A percentile compares a stretch with the other conserved stretches of the same genome.
Evolutionary conservation across 495 filamentous ascomycete genomes (phyloP).

Genomic region (Neurospora terricola): DNA sequence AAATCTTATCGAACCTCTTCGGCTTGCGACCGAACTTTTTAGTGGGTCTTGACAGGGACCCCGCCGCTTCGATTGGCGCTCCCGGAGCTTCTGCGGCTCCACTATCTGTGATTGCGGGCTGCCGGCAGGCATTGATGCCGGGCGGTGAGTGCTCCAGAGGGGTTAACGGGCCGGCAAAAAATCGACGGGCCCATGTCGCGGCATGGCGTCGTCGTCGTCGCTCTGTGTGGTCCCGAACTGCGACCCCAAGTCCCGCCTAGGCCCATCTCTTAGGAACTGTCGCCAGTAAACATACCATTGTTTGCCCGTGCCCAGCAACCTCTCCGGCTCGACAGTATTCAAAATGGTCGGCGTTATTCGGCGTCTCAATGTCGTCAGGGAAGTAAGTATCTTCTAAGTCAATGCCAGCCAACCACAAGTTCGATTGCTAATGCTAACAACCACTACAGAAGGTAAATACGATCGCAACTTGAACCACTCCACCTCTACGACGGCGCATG

Average conservation of each 20-base stretch:
- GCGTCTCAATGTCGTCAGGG: constrained; percentile 69
- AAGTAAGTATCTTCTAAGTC: constrained; percentile 45
- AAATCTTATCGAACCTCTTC: background rate
- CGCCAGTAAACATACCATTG: background rate
- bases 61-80: background rate
- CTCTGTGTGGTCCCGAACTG: background rate
- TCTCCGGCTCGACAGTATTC: constrained; percentile 11
- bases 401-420: background rate
- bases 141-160: background rate
- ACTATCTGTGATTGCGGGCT: background rate
- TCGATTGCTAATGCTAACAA: constrained; percentile 5
- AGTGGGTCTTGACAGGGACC: background rate
- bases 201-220: background rate
- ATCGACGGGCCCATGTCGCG: background rate
- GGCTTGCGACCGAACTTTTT: background rate
- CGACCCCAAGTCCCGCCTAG: background rate
- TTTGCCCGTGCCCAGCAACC: background rate
- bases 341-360: constrained; percentile 71
- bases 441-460: constrained; percentile 27
- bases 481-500: constrained; percentile 4
- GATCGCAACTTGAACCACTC: constrained; percentile 1
- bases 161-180: background rate
- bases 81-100: background rate
- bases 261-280: background rate
- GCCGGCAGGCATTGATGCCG: background rate